phyloP scores from a whole-genome alignment of 768 basidiomycete genomes.

The Rhodotorula babjevae region DNA sequence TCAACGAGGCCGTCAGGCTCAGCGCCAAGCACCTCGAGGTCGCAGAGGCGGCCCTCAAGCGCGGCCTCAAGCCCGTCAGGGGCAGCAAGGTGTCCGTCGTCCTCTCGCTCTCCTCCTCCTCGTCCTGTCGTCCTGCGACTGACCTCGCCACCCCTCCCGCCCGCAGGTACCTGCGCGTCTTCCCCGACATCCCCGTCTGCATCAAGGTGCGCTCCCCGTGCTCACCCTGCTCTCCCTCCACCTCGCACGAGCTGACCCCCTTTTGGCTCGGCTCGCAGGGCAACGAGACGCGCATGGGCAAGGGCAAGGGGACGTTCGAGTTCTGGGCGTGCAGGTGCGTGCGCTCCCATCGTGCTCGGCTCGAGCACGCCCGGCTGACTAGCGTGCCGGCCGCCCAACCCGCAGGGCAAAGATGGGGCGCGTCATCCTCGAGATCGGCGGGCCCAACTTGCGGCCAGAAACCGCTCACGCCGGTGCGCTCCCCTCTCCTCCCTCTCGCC shows the following conservation, averaged over 20 bases:
- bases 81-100: conserved; percentile 68
- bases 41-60: conserved; percentile 79
- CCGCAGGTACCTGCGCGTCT: conserved; percentile 61
- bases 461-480: conserved; percentile 79
- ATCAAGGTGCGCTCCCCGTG: too few species aligned
- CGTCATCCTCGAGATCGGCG: conserved; percentile 91
- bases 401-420: conserved; percentile 75
- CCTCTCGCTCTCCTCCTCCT: background rate
- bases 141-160: too few species aligned
- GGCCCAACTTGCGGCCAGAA: conserved; percentile 80
- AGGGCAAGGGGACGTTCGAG: conserved; percentile 96
- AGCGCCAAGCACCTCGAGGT: conserved; percentile 84
- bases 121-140: background rate
- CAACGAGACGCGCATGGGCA: conserved; percentile 98
- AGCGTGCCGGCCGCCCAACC: too few species aligned
- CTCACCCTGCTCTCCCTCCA: conserved; percentile 23
- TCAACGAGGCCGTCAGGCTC: conserved; percentile 69
- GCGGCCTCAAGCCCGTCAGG: conserved; percentile 83
- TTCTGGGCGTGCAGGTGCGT: conserved; percentile 93
- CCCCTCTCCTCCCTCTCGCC: background rate
- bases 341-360: conserved; percentile 45
- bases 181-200: conserved; percentile 95
- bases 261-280: conserved; percentile 56
- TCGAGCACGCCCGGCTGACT: too few species aligned
- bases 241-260: background rate